These are phyloP conservation scores for Urostyla sp. DNA, from an alignment of 73 alveolate species.

Conservation along the genomic window DNA sequence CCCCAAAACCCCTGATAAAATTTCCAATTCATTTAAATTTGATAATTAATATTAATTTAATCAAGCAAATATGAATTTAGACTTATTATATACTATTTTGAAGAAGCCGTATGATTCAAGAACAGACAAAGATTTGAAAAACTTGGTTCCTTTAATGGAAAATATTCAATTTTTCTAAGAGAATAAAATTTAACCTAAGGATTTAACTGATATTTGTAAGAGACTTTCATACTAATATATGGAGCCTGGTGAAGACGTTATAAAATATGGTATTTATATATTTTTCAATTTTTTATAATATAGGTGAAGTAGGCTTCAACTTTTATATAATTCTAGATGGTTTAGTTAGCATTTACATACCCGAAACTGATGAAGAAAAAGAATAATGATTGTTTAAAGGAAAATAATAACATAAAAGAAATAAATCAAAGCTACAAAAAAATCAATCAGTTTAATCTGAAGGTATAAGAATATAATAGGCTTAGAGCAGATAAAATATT, in stretches of 20 bases:
- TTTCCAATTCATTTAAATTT: too few species aligned
- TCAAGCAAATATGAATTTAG: too few species aligned
- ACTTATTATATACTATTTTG: too few species aligned
- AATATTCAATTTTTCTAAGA: conserved; percentile 49
- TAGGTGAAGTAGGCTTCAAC: conserved; percentile 53
- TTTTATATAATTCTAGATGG: conserved; percentile 57
- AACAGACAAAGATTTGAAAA: conserved; percentile 18
- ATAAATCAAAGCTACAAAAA: too few species aligned
- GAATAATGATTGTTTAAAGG: background rate
- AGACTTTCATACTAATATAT: conserved; percentile 5
- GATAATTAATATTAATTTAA: too few species aligned
- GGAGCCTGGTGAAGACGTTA: conserved; percentile 22
- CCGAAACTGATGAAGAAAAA: conserved; percentile 47
- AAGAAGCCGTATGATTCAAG: conserved; percentile 51
- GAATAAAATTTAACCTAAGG: conserved; percentile 40
- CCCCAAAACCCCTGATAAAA: too few species aligned
- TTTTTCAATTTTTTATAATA: background rate
- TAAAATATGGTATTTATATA: conserved; percentile 18
- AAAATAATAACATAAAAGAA: too few species aligned
- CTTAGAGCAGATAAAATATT: too few species aligned
- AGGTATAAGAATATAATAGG: too few species aligned
- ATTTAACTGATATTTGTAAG: conserved; percentile 29
- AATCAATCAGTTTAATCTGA: too few species aligned
- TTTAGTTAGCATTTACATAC: conserved; percentile 45
- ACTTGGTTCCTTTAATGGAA: conserved; percentile 7